Base-by-base conservation (phyloP, 768 basidiomycete genomes). In the Tephrocybe sp. region DNA sequence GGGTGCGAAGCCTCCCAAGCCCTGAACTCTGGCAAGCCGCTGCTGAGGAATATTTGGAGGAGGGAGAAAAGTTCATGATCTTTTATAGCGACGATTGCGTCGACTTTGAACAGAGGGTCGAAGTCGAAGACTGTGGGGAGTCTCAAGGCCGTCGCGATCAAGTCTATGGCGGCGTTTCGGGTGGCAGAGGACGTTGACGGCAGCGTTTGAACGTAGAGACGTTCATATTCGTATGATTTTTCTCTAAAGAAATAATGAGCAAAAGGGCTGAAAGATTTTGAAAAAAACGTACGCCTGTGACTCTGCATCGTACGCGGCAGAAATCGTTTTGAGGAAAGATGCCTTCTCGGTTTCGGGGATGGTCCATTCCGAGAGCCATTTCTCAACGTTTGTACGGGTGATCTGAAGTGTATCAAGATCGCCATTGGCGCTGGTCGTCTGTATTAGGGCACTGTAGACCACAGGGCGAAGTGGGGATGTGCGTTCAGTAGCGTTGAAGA, bases 351-450 rank as follows among this genome's bases (percentile, higher is more conserved):
- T 78, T 4, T 74, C 55, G 2, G 82, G 69, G 47, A 89, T 71
- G 15, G 77, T 75, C 90, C 90, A 92, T 58, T 91, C 88, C 13
- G 77, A 73, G 22, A 90, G 63, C 89, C 89, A 92, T 61, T 77
- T 83, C 62, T 89, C 81, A n/a, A 92, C 77, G 47, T 82, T 80
- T 2, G 72, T 53, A 59, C 74, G 76, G 37, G 78, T 75, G 31
- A 91, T 70, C 39, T 79, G 78, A 7, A 93, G 75, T 8, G 77
- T 66, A 9, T 80, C 76, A 3, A 91, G 65, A 43, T 90, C 84
- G 55, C 80, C 79, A 54, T 84, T 82, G 18, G 72, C 64, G 21
- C 71, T 70, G 5, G 89, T 84, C 38, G 84, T 62, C 19, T 79
- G 68, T 19, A 93, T 68, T 16, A 92, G 77, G 8, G 79, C 69